phyloP scores from a whole-genome alignment of 306 rosid genomes.

The Vicia faba region DNA sequence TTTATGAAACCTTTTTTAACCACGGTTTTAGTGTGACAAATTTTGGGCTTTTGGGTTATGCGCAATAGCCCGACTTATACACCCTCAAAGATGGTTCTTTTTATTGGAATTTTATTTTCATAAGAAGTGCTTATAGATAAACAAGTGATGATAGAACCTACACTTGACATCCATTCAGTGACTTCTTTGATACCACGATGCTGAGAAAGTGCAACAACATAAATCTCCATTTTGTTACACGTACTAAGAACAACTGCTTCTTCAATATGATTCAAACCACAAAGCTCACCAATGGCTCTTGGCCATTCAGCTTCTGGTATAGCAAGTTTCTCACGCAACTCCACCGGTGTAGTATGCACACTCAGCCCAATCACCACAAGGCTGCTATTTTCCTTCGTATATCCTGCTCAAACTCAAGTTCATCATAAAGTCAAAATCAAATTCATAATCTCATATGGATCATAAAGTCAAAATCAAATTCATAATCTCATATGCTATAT shows the following conservation, averaged over 20 bases:
- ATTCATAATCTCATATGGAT: background rate
- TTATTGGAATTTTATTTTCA: background rate
- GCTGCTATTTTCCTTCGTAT: slow-evolving; percentile 97
- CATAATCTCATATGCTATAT: too few relatives aligned
- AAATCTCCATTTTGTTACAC: slow-evolving; percentile 98
- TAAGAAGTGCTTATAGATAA: background rate
- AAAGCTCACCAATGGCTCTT: slow-evolving; percentile 86
- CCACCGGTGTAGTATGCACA: too few relatives aligned
- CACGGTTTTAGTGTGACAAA: too few relatives aligned
- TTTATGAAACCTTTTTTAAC: too few relatives aligned
- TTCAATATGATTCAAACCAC: slow-evolving; percentile 87
- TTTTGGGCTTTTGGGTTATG: too few relatives aligned
- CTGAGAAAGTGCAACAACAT: slow-evolving; percentile 94
- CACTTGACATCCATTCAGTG: slow-evolving; percentile 99
- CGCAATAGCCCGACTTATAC: too few relatives aligned
- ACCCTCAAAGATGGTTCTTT: too few relatives aligned
- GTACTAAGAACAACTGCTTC: slow-evolving; percentile 99
- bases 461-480: too few relatives aligned
- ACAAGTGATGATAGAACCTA: slow-evolving; percentile 33
- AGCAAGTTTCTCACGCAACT: too few relatives aligned
- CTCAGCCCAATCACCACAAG: too few relatives aligned
- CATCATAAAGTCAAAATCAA: background rate
- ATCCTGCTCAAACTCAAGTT: slow-evolving; percentile 55
- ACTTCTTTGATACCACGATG: slow-evolving; percentile 99
- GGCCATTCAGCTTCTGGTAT: too few relatives aligned